Evolutionary conservation across 2,329 filamentous ascomycete genomes (phyloP).

Genomic region (Lojkania enalia): DNA sequence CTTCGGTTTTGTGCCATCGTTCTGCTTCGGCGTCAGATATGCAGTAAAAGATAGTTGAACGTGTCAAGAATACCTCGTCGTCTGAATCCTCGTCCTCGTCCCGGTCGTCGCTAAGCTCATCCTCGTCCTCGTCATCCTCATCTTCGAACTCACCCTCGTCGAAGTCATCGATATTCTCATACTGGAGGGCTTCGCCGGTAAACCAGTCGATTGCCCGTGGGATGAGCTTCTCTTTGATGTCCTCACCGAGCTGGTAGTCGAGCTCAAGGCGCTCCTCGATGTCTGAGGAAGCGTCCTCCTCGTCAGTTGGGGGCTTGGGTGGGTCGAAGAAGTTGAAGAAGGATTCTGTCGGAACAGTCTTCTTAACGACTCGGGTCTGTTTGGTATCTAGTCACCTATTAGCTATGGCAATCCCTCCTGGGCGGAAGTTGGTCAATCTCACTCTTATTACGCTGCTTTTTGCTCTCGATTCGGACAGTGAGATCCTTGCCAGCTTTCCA

Average conservation of each 20-base stretch:
- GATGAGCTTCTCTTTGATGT: constrained; percentile 99
- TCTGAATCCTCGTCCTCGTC: constrained; percentile 68
- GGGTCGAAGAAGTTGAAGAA: constrained; percentile 99
- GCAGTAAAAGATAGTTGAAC: neutral
- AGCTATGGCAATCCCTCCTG: neutral
- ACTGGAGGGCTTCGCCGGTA: constrained; percentile 95
- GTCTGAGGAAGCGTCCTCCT: constrained; percentile 77
- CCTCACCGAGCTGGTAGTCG: constrained; percentile 97
- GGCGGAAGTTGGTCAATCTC: constrained; percentile 42
- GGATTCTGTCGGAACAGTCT: constrained; percentile 96
- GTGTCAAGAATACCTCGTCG: constrained; percentile 40
- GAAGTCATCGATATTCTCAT: constrained; percentile 87
- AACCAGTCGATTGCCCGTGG: constrained; percentile 99
- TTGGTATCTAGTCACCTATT: constrained; percentile 76
- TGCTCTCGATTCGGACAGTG: constrained; percentile 93
- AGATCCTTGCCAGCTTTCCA: constrained; percentile 94
- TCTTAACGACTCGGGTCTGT: constrained; percentile 98
- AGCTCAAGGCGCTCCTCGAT: constrained; percentile 98
- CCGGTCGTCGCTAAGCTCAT: constrained; percentile 78
- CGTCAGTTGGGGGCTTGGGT: constrained; percentile 79
- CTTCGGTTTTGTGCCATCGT: constrained; percentile 49
- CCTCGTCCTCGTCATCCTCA: constrained; percentile 89
- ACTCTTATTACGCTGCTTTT: constrained; percentile 99
- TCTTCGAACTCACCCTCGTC: constrained; percentile 84
- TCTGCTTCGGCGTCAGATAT: constrained; percentile 21